Percentiles rank a stretch among this genome's conserved stretches.
Evolutionary conservation across 352 stramenopile genomes (phyloP).

Genomic region (Phytophthora meadii): DNA sequence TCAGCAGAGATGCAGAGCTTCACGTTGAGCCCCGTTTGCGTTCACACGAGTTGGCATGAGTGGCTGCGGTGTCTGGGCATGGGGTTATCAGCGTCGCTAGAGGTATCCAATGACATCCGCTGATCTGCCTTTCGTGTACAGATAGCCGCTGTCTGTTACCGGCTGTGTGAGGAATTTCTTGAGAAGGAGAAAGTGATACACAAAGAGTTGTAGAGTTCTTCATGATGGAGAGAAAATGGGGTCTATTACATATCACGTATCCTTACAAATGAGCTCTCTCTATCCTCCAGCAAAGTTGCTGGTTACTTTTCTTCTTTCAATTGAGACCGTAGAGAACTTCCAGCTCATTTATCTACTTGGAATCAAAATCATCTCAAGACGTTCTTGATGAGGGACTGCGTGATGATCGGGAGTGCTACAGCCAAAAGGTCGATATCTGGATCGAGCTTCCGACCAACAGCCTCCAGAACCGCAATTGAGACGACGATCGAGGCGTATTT

Average conservation of each 20-base stretch:
- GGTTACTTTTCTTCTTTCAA: background rate
- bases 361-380: constrained; percentile 34
- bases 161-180: constrained; percentile 3
- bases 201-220: background rate
- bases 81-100: constrained; percentile 9
- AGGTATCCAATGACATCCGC: constrained; percentile 1
- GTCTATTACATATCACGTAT: constrained; percentile 26
- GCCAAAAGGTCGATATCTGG: constrained; percentile 91
- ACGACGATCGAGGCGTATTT: constrained; percentile 95
- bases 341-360: no score
- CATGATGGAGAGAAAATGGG: constrained; percentile 1
- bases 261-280: constrained; percentile 10
- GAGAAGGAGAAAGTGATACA: background rate
- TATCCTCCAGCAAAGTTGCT: background rate
- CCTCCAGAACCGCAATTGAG: constrained; percentile 95
- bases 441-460: constrained; percentile 90
- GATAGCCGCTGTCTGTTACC: background rate
- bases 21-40: constrained; percentile 17
- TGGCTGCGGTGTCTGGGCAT: constrained; percentile 14
- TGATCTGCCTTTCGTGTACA: constrained; percentile 12
- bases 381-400: constrained; percentile 92
- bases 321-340: background rate
- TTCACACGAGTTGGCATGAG: constrained; percentile 6
- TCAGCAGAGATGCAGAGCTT: constrained; percentile 3
- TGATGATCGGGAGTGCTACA: constrained; percentile 92